Evolutionary conservation across 148 eudicot genomes (phyloP).

Genomic region (Limonium bicolor): DNA sequence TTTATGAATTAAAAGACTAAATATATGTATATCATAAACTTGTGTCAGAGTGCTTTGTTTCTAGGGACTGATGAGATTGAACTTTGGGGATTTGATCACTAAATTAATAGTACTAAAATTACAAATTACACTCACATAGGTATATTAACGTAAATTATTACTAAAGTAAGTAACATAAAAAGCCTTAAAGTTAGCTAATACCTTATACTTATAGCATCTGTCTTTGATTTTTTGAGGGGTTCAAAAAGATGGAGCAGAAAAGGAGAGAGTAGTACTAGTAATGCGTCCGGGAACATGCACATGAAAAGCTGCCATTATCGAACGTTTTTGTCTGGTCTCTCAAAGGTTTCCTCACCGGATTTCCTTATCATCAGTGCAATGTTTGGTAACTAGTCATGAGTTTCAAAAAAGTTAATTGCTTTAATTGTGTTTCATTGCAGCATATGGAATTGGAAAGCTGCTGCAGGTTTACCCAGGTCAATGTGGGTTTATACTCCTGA

Average conservation of each 20-base stretch:
- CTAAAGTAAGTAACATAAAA: constrained; percentile 14
- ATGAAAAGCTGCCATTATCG: constrained; percentile 84
- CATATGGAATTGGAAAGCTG: no score
- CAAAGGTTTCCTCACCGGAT: no score
- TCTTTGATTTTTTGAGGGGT: constrained; percentile 29
- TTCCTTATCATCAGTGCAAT: no score
- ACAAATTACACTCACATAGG: not conserved
- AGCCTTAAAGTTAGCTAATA: constrained; percentile 14
- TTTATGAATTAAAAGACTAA: not conserved
- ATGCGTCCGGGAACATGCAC: constrained; percentile 34
- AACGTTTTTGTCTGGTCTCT: constrained; percentile 71
- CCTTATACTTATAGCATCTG: constrained; percentile 6
- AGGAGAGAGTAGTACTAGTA: constrained; percentile 12
- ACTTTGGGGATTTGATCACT: not conserved
- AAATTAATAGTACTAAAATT: not conserved
- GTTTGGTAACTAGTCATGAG: no score
- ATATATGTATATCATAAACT: constrained; percentile 3
- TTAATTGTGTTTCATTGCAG: no score
- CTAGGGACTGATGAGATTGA: no score
- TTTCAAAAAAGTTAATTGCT: no score
- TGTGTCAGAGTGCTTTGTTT: constrained; percentile 16
- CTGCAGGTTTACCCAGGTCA: no score
- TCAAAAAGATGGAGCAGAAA: constrained; percentile 24
- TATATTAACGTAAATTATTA: not conserved
- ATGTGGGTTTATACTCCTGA: no score